Percentiles rank a stretch among this genome's conserved stretches.
Conservation (phyloP, 192 early-diverging fungal species). For the Backusella circina region DNA sequence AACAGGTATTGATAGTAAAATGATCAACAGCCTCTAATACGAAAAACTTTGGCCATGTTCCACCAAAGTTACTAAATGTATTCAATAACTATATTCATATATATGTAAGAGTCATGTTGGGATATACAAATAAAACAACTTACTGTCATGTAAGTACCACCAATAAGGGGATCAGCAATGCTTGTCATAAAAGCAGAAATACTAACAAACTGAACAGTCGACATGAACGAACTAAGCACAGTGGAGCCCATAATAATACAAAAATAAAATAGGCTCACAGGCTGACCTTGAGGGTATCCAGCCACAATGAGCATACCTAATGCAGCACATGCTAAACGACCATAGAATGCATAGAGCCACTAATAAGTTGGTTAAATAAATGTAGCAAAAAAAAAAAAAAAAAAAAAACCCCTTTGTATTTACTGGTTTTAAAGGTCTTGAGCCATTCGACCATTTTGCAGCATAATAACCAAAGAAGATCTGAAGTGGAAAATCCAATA, state of each 20-base stretch:
- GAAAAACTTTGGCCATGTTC: constrained; percentile 95
- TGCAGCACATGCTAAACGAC: constrained; percentile 78
- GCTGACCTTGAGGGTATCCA: constrained; percentile 67
- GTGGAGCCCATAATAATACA: constrained; percentile 72
- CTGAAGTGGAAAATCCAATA: constrained; percentile 97
- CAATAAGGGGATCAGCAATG: constrained; percentile 94
- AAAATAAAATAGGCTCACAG: constrained; percentile 68
- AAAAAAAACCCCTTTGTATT: background rate
- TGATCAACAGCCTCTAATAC: constrained; percentile 88
- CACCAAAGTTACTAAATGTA: constrained; percentile 94
- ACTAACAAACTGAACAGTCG: constrained; percentile 94
- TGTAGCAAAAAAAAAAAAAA: background rate
- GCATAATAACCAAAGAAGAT: constrained; percentile 98
- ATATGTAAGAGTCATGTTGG: too few relatives aligned
- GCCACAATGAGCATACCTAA: constrained; percentile 84
- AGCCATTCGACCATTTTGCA: constrained; percentile 90
- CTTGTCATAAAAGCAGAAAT: constrained; percentile 93
- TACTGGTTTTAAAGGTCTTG: constrained; percentile 78
- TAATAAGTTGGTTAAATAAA: constrained; percentile 9
- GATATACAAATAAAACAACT: constrained; percentile 12
- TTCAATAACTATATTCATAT: constrained; percentile 60
- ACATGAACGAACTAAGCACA: constrained; percentile 83
- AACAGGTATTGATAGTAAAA: constrained; percentile 79
- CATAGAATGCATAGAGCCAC: constrained; percentile 91
- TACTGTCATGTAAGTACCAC: constrained; percentile 86